These are phyloP conservation scores for Plasmodium knowlesi DNA, from an alignment of 169 alveolate species.

Conservation along the genomic window DNA sequence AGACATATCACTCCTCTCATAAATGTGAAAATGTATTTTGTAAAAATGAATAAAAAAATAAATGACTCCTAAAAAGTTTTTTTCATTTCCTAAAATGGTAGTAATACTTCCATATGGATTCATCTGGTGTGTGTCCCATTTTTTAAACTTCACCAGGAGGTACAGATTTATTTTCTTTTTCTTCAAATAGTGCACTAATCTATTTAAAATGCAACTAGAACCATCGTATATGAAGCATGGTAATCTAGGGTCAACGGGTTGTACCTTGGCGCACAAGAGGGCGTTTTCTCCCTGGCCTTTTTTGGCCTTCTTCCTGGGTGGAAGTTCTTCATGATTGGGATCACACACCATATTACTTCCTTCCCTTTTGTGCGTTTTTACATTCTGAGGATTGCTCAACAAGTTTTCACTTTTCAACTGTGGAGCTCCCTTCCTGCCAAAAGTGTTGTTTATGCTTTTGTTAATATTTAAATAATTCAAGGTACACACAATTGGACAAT, in stretches of 20 bases:
- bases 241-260: constrained; percentile 30
- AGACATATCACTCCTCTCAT: constrained; percentile 19
- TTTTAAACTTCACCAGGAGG: constrained; percentile 46
- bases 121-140: constrained; percentile 61
- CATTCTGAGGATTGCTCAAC: not conserved
- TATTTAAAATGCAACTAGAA: not conserved
- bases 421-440: constrained; percentile 11
- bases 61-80: constrained; percentile 51
- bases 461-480: constrained; percentile 51
- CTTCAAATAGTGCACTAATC: constrained; percentile 16
- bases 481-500: constrained; percentile 22
- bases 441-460: constrained; percentile 27
- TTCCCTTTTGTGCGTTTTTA: not conserved
- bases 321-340: not conserved
- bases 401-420: not conserved
- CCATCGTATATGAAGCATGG: constrained; percentile 68
- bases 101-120: constrained; percentile 63
- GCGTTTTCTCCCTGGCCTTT: not conserved
- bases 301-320: not conserved
- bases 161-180: constrained; percentile 45
- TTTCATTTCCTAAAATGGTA: constrained; percentile 68
- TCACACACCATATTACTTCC: not conserved
- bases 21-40: constrained; percentile 50
- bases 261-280: constrained; percentile 34
- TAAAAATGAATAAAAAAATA: constrained; percentile 58